Evolutionary conservation across 176 grass and related monocot species (phyloP).

Genomic region (Musa acuminata): DNA sequence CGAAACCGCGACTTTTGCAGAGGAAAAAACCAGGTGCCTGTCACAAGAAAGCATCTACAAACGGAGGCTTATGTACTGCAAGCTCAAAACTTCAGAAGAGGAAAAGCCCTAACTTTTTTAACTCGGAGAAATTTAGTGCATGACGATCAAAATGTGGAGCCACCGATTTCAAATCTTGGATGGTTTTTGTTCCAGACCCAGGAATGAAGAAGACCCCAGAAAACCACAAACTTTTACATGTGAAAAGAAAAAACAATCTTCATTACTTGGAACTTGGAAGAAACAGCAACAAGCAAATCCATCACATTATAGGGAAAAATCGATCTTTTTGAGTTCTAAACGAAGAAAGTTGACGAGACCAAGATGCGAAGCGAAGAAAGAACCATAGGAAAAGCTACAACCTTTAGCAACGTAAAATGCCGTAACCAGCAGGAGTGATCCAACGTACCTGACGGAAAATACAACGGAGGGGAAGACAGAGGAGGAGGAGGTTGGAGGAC

Average conservation of each 20-base stretch:
- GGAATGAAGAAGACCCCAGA: not conserved
- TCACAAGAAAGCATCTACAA: no score
- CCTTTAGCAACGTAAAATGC: not conserved
- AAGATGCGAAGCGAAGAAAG: not conserved
- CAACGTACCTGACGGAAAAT: not conserved
- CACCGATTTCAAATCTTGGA: not conserved
- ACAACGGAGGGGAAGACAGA: not conserved
- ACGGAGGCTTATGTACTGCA: not conserved
- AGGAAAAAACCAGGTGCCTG: no score
- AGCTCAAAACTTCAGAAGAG: not conserved
- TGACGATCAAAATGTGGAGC: not conserved
- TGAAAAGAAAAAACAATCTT: not conserved
- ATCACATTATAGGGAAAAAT: not conserved
- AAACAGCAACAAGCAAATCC: no score
- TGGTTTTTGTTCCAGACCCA: not conserved
- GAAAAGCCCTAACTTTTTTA: not conserved
- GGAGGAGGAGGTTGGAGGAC: not conserved
- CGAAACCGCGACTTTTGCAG: no score
- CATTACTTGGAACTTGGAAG: not conserved
- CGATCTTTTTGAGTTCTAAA: not conserved
- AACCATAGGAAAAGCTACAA: not conserved
- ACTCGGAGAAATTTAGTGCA: not conserved
- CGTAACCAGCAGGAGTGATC: not conserved
- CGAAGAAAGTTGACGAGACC: not conserved
- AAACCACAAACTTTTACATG: not conserved